phyloP scores from a whole-genome alignment of 441 rosid species.

The Manihot esculenta region DNA sequence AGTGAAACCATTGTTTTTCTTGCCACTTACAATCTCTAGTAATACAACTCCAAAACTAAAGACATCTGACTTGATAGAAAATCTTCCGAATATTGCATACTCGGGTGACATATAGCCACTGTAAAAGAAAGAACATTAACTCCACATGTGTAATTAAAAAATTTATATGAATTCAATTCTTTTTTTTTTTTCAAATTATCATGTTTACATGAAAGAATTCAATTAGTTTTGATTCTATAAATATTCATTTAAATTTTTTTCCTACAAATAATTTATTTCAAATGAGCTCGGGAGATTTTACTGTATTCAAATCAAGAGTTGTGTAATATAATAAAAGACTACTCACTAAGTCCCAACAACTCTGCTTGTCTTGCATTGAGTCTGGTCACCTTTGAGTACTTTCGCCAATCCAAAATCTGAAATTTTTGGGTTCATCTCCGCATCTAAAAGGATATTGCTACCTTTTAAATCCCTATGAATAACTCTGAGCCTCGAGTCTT shows the following conservation, averaged over 20 bases:
- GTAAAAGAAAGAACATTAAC: neutral
- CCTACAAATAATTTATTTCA: too few relatives aligned
- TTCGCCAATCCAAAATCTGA: constrained; percentile 24
- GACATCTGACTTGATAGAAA: constrained; percentile 26
- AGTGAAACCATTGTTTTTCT: neutral
- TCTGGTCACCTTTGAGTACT: constrained; percentile 13
- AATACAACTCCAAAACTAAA: constrained; percentile 12
- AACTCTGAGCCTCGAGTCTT: constrained; percentile 57
- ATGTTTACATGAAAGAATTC: too few relatives aligned
- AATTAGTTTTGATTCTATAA: too few relatives aligned
- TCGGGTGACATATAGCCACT: constrained; percentile 47
- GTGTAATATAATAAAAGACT: neutral
- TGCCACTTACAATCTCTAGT: constrained; percentile 14
- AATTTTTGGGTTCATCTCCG: constrained; percentile 14
- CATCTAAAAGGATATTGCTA: constrained; percentile 38
- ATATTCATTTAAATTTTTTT: too few relatives aligned
- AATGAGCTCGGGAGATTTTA: too few relatives aligned
- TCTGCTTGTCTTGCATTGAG: neutral
- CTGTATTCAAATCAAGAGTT: too few relatives aligned
- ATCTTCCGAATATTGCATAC: constrained; percentile 37
- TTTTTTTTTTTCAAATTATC: too few relatives aligned
- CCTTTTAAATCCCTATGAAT: constrained; percentile 25
- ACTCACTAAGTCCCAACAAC: constrained; percentile 24
- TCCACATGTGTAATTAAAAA: too few relatives aligned
- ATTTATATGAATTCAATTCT: too few relatives aligned